Evolutionary conservation across 1,284 basidiomycete species (phyloP).

Genomic region (Leccinum fallax): DNA sequence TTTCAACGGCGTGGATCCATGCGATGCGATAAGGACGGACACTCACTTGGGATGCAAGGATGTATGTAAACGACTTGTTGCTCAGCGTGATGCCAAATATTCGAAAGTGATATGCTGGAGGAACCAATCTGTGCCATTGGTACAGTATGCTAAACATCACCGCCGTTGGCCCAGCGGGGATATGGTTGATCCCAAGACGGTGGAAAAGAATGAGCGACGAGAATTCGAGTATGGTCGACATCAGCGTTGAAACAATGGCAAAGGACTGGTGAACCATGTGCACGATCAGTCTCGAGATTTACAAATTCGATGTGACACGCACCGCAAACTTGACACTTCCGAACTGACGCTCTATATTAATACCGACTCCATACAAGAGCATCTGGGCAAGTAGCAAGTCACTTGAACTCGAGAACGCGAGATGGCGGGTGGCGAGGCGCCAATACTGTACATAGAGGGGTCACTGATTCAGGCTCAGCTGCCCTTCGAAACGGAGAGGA

Average conservation of each 20-base stretch:
- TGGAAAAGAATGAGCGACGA: constrained; percentile 63
- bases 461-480: constrained; percentile 26
- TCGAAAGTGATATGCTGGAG: constrained; percentile 72
- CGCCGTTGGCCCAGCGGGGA: constrained; percentile 76
- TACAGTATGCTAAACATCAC: constrained; percentile 77
- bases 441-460: constrained; percentile 65
- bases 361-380: constrained; percentile 71
- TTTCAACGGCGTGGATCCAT: constrained; percentile 1
- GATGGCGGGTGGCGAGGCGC: constrained; percentile 75
- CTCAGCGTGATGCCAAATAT: constrained; percentile 75
- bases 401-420: constrained; percentile 82
- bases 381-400: constrained; percentile 82
- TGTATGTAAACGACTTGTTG: constrained; percentile 74
- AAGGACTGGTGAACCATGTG: constrained; percentile 61
- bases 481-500: constrained; percentile 13
- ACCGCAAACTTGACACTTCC: constrained; percentile 90
- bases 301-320: constrained; percentile 34
- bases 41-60: constrained; percentile 67
- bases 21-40: not conserved
- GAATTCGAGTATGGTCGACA: constrained; percentile 73
- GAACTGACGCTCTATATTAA: constrained; percentile 83
- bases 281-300: constrained; percentile 5
- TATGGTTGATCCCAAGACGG: constrained; percentile 64
- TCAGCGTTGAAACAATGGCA: constrained; percentile 59
- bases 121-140: constrained; percentile 79